Evolutionary conservation across 2,329 filamentous ascomycete genomes (phyloP).

Genomic region (Apiospora rasikravindrae): DNA sequence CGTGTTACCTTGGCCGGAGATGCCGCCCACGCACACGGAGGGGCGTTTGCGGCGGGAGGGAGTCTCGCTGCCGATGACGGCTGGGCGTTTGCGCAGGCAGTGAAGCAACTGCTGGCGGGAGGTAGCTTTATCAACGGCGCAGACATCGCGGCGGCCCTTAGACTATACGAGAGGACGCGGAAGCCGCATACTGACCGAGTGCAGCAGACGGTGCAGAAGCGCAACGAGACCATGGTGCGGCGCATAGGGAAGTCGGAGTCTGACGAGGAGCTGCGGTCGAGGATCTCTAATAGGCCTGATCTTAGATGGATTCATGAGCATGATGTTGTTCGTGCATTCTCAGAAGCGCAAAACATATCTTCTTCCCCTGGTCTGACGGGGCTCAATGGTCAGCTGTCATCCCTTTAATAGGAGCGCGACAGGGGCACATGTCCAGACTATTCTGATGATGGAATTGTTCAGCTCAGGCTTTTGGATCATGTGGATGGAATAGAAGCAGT

Average conservation of each 20-base stretch:
- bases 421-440: too few relatives aligned
- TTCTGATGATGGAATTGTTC: too few relatives aligned
- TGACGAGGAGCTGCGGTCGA: slow-evolving; percentile 43
- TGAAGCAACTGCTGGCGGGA: slow-evolving; percentile 42
- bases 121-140: background rate
- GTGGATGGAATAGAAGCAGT: too few relatives aligned
- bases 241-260: slow-evolving; percentile 36
- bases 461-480: too few relatives aligned
- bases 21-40: slow-evolving; percentile 48
- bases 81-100: slow-evolving; percentile 46
- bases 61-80: slow-evolving; percentile 48
- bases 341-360: background rate
- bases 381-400: background rate
- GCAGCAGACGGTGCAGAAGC: slow-evolving; percentile 40
- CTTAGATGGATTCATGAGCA: slow-evolving; percentile 53
- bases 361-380: background rate
- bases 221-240: slow-evolving; percentile 35
- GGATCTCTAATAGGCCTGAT: slow-evolving; percentile 43
- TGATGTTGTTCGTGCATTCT: slow-evolving; percentile 48
- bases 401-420: too few relatives aligned
- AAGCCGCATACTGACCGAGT: slow-evolving; percentile 47
- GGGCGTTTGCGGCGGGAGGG: slow-evolving; percentile 47
- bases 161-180: slow-evolving; percentile 48
- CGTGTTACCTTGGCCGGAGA: slow-evolving; percentile 46
- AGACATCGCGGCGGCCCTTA: slow-evolving; percentile 38